Evolutionary conservation across 306 rosid genomes (phyloP).

Genomic region (Fragaria vesca): DNA sequence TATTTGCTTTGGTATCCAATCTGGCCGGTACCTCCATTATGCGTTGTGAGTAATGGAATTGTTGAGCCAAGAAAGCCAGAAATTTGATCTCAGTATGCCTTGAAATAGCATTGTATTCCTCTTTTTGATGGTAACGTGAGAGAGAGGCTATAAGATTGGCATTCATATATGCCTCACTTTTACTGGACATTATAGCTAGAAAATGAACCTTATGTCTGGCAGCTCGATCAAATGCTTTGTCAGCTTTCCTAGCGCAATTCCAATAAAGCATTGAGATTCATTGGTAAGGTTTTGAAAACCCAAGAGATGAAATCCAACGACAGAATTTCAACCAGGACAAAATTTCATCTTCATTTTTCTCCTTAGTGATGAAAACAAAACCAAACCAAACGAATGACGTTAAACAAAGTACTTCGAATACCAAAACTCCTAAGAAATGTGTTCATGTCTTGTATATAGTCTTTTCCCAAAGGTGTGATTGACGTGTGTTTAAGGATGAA

Average conservation of each 20-base stretch:
- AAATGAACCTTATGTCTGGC: slow-evolving; percentile 5
- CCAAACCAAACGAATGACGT: background rate
- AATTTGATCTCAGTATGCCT: slow-evolving; percentile 8
- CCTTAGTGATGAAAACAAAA: slow-evolving; percentile 4
- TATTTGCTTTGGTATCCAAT: slow-evolving; percentile 15
- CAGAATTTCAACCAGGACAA: slow-evolving; percentile 16
- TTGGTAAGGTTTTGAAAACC: slow-evolving; percentile 6
- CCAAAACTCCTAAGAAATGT: background rate
- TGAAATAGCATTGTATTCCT: slow-evolving; percentile 14
- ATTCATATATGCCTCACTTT: slow-evolving; percentile 28
- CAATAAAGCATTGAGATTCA: slow-evolving; percentile 33
- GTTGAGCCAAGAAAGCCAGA: background rate
- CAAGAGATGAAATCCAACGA: slow-evolving; percentile 24
- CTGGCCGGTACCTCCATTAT: background rate
- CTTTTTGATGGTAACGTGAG: slow-evolving; percentile 27
- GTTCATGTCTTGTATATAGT: background rate
- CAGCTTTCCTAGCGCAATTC: slow-evolving; percentile 28
- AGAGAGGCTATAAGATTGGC: slow-evolving; percentile 22
- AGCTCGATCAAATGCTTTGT: slow-evolving; percentile 26
- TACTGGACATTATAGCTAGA: slow-evolving; percentile 29
- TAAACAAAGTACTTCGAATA: slow-evolving; percentile 2
- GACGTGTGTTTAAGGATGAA: background rate
- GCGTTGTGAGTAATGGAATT: background rate
- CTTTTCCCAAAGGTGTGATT: background rate
- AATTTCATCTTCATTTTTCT: slow-evolving; percentile 1